Evolutionary conservation across 2,329 filamentous ascomycete genomes (phyloP).

Genomic region (Septoria petroselini): DNA sequence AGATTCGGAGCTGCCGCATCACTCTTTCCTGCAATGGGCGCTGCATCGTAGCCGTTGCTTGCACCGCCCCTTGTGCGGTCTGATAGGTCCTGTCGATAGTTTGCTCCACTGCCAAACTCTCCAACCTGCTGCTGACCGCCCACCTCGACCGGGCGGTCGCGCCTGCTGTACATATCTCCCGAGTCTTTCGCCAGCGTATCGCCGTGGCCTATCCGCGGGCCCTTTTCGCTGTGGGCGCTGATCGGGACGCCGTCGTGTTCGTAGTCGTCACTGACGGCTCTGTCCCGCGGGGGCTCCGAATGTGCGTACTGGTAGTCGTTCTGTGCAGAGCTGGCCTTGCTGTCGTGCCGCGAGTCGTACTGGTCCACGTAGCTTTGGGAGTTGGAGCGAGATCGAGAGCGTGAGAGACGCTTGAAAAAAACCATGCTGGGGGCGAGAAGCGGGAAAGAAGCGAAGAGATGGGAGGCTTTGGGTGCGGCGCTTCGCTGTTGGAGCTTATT

Average conservation of each 20-base stretch:
- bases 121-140: conserved; percentile 16
- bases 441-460: too few relatives aligned
- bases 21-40: conserved; percentile 23
- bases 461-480: too few relatives aligned
- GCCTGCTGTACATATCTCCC: conserved; percentile 46
- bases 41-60: conserved; percentile 27
- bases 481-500: too few relatives aligned
- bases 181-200: conserved; percentile 31
- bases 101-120: not conserved
- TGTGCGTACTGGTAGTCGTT: conserved; percentile 46
- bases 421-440: conserved; percentile 29
- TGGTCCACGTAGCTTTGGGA: conserved; percentile 50
- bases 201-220: conserved; percentile 21
- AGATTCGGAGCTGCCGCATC: conserved; percentile 50
- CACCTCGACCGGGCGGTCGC: conserved; percentile 42
- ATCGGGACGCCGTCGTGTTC: conserved; percentile 35
- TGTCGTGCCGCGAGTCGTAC: conserved; percentile 42
- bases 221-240: conserved; percentile 35
- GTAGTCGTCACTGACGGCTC: conserved; percentile 31
- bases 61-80: conserved; percentile 8
- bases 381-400: conserved; percentile 45
- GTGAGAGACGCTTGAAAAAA: conserved; percentile 50
- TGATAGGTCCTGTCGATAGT: conserved; percentile 3
- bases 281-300: conserved; percentile 22
- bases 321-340: conserved; percentile 43